Evolutionary conservation across 768 basidiomycete genomes (phyloP).

Genomic region (Lactarius quietus): DNA sequence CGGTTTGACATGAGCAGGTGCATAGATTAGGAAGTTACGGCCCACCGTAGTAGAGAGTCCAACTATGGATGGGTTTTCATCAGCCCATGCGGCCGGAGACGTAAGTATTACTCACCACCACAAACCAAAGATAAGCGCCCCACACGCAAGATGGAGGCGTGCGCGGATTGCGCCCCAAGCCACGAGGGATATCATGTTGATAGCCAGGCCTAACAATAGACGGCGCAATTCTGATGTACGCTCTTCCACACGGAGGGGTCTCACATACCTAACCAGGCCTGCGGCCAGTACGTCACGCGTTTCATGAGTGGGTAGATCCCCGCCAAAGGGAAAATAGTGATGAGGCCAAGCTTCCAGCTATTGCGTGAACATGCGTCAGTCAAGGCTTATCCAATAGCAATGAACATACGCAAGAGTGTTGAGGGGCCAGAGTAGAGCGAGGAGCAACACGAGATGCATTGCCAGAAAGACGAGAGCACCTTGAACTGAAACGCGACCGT

Average conservation of each 20-base stretch:
- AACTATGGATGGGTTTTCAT: background rate
- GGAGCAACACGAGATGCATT: constrained; percentile 15
- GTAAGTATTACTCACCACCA: constrained; percentile 10
- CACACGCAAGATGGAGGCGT: background rate
- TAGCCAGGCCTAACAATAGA: constrained; percentile 21
- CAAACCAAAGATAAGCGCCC: constrained; percentile 2
- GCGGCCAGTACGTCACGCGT: constrained; percentile 32
- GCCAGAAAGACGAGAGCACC: constrained; percentile 24
- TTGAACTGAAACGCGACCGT: constrained; percentile 24
- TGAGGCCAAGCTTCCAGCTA: constrained; percentile 27
- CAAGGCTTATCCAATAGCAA: background rate
- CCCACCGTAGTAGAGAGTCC: constrained; percentile 25
- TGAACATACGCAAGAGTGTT: constrained; percentile 22
- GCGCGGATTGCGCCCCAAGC: constrained; percentile 20
- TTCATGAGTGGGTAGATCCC: constrained; percentile 33
- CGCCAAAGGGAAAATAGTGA: constrained; percentile 27
- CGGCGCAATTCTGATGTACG: constrained; percentile 3
- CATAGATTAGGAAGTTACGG: background rate
- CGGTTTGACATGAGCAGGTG: constrained; percentile 30
- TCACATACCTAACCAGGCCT: constrained; percentile 31
- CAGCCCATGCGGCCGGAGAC: background rate
- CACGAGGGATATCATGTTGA: constrained; percentile 25
- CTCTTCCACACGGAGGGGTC: background rate
- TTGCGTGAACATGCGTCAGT: background rate
- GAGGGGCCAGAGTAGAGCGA: constrained; percentile 18